phyloP scores from a whole-genome alignment of 2,329 filamentous ascomycete species.

The Leptographium wingfieldii region DNA sequence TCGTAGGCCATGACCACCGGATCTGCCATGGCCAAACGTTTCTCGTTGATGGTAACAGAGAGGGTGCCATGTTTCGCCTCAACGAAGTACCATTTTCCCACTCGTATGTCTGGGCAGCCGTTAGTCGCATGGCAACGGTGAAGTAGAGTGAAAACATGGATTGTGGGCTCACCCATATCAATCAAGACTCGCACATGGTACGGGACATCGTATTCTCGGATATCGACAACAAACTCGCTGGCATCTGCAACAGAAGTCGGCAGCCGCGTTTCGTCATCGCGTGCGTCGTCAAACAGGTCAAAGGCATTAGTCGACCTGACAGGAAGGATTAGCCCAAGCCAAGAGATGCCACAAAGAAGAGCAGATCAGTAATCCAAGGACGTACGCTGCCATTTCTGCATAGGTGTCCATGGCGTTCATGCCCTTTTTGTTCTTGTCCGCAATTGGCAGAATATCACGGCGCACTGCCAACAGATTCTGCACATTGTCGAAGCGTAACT shows the following conservation, averaged over 20 bases:
- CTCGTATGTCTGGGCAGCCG: constrained; percentile 60
- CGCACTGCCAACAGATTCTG: constrained; percentile 73
- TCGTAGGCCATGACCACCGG: constrained; percentile 98
- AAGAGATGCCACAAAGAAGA: background rate
- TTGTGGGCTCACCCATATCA: constrained; percentile 54
- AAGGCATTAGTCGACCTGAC: constrained; percentile 49
- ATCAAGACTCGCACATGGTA: constrained; percentile 99
- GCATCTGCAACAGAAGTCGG: constrained; percentile 70
- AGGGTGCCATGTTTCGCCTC: constrained; percentile 86
- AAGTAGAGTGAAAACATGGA: too few relatives aligned
- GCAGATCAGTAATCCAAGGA: constrained; percentile 9
- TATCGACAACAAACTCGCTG: constrained; percentile 95
- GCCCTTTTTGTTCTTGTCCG: constrained; percentile 92
- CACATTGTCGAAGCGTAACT: constrained; percentile 80
- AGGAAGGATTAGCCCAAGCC: background rate
- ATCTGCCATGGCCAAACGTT: constrained; percentile 79
- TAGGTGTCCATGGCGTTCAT: constrained; percentile 97
- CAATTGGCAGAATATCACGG: constrained; percentile 74
- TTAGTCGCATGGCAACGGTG: background rate
- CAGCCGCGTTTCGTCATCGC: constrained; percentile 68
- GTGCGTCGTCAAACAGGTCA: constrained; percentile 83
- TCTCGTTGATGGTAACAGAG: constrained; percentile 72
- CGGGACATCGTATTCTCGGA: constrained; percentile 97
- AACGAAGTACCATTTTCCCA: constrained; percentile 94
- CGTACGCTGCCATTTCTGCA: constrained; percentile 82